phyloP scores from a whole-genome alignment of 2,329 filamentous ascomycete genomes.

The Clonostachys chloroleuca region DNA sequence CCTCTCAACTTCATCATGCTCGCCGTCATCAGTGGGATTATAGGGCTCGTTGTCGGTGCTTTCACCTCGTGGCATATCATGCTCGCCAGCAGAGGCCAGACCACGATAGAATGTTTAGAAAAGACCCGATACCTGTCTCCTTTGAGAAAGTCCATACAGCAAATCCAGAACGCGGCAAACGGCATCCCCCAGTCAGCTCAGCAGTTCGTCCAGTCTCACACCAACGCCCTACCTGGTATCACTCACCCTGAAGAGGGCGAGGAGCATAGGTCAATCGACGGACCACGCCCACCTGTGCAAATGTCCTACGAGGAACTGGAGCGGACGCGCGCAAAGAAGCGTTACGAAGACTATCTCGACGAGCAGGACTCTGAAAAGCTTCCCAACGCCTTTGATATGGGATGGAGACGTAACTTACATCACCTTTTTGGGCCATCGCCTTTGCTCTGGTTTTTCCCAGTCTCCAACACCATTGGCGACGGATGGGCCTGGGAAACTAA shows the following conservation, averaged over 20 bases:
- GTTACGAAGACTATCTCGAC: constrained; percentile 73
- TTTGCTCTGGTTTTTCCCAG: constrained; percentile 72
- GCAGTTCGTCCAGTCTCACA: constrained; percentile 75
- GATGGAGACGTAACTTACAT: constrained; percentile 71
- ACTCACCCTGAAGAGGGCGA: constrained; percentile 81
- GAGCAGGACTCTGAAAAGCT: constrained; percentile 84
- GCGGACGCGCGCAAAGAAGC: constrained; percentile 45
- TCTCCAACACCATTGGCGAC: constrained; percentile 83
- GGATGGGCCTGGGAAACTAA: constrained; percentile 94
- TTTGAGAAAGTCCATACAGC: constrained; percentile 64
- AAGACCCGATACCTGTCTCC: constrained; percentile 92
- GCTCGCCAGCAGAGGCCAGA: constrained; percentile 74
- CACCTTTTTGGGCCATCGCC: constrained; percentile 78
- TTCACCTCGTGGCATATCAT: constrained; percentile 93
- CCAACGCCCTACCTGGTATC: constrained; percentile 75
- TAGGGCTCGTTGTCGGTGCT: constrained; percentile 80
- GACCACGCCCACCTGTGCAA: constrained; percentile 33
- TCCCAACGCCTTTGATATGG: constrained; percentile 90
- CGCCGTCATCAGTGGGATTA: constrained; percentile 82
- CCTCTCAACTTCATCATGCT: constrained; percentile 90
- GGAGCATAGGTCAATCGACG: constrained; percentile 31
- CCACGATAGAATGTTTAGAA: constrained; percentile 93
- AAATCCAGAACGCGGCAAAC: constrained; percentile 49
- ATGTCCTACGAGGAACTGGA: constrained; percentile 52
- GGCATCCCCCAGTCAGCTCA: constrained; percentile 53